phyloP scores from a whole-genome alignment of 306 rosid species.

The Oxytropis ochrocephala region DNA sequence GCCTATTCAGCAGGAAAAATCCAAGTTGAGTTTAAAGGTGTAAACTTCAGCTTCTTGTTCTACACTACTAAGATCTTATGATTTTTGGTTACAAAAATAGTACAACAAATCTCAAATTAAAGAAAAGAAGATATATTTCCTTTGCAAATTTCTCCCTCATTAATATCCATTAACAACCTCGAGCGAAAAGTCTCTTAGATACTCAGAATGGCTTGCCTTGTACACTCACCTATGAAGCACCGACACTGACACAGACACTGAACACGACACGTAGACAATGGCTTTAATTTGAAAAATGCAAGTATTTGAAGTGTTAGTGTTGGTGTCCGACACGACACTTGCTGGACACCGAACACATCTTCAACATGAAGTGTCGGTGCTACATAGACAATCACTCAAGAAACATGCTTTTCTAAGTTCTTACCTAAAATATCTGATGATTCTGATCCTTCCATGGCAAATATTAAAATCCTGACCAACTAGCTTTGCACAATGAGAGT shows the following conservation, averaged over 20 bases:
- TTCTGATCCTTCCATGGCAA: not conserved
- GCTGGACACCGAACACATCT: too few relatives aligned
- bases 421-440: not conserved
- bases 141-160: constrained; percentile 18
- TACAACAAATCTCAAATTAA: constrained; percentile 26
- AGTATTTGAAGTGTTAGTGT: too few relatives aligned
- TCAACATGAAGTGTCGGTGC: too few relatives aligned
- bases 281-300: too few relatives aligned
- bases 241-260: too few relatives aligned
- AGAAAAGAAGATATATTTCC: constrained; percentile 8
- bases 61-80: constrained; percentile 12
- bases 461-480: not conserved
- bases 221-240: too few relatives aligned
- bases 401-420: constrained; percentile 8
- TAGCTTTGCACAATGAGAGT: constrained; percentile 10
- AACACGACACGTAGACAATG: too few relatives aligned
- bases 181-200: not conserved
- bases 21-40: not conserved
- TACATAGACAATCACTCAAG: constrained; percentile 2
- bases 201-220: constrained; percentile 6
- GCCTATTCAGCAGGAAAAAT: not conserved
- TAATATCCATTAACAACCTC: not conserved
- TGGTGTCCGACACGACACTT: too few relatives aligned
- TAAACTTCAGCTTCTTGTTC: constrained; percentile 11
- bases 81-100: constrained; percentile 11